Evolutionary conservation across 345 rosid genomes (phyloP).

Genomic region (Aquilaria yunnanensis): DNA sequence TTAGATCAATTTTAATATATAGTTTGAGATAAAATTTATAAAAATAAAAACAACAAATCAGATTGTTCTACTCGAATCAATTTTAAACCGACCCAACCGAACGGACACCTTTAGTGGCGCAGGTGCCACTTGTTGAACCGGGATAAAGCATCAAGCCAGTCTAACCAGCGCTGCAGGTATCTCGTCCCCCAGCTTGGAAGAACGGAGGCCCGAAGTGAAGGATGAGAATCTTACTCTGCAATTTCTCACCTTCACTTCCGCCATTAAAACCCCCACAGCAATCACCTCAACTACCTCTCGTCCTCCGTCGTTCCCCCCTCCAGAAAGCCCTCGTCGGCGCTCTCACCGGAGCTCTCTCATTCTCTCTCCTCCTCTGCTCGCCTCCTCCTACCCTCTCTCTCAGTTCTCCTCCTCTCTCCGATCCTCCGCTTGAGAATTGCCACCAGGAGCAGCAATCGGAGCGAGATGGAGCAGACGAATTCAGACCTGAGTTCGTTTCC

Average conservation of each 20-base stretch:
- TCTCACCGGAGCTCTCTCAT: constrained; percentile 50
- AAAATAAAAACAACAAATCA: too few species aligned
- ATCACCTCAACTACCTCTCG: constrained; percentile 1
- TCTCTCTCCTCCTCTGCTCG: constrained; percentile 52
- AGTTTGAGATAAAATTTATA: too few species aligned
- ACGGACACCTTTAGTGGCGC: too few species aligned
- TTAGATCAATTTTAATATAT: too few species aligned
- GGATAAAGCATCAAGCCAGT: too few species aligned
- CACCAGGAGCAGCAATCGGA: background rate
- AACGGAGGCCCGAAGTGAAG: constrained; percentile 5
- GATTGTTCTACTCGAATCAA: too few species aligned
- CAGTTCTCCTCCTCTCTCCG: constrained; percentile 24
- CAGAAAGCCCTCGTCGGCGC: constrained; percentile 36
- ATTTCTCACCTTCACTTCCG: constrained; percentile 24
- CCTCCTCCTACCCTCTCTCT: constrained; percentile 38
- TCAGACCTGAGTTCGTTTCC: constrained; percentile 31
- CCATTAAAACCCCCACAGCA: constrained; percentile 18
- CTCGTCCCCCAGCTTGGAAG: too few species aligned
- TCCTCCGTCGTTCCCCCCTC: constrained; percentile 9
- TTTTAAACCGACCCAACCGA: too few species aligned
- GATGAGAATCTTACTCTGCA: constrained; percentile 45
- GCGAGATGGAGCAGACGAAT: constrained; percentile 26
- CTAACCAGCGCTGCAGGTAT: too few species aligned
- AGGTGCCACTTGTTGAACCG: too few species aligned
- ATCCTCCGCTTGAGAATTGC: constrained; percentile 30